Base-by-base conservation (phyloP, 768 basidiomycete species). In the Imleria badia region DNA sequence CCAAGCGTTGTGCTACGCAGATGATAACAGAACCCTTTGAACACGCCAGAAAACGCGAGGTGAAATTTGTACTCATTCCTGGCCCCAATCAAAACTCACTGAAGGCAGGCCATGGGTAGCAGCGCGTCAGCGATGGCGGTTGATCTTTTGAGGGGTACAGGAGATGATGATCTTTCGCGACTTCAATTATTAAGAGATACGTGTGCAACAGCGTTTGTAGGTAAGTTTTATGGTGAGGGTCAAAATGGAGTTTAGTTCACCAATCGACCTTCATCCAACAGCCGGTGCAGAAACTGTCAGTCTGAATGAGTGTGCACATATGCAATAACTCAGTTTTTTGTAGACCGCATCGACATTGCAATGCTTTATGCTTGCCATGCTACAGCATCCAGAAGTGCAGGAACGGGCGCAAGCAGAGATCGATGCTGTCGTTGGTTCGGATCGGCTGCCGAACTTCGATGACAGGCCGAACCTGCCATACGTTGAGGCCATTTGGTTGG, bases 311-410 rank as follows among this genome's bases (percentile, higher is more conserved):
- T 43, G 2, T 26, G n/a, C 13, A 19, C 31, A 29, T 6, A 10
- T 51, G 11, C 52, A 15, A 43, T 7, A 31, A 15, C 30, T 56
- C 30, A 45, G 3, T 33, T 14, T 53, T 51, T 50, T 7, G n/a
- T 39, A 61, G 58, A 50, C 53, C 3, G n/a, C 45, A 1, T 39
- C 66, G 1, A 56, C 52, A 13, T 33, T 60, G 41, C 52, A 53
- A 22, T 51, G 41, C 2, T 73, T 76, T 51, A 56, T 73, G 52
- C 57, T 73, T n/a, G 66, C 64, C 13, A 75, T 74, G 67, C 29
- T 66, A 9, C 51, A 55, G 8, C 39, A 71, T 48, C 73, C 73
- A 1, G 66, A 68, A 10, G 62, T 69, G n/a, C 72, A 74, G 43
- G 42, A 48, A 12, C 56, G 53, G 22, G 73, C 72, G 29, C 60